Evolutionary conservation across 768 basidiomycete genomes (phyloP).

Genomic region (Lanmaoa pseudosensibilis): DNA sequence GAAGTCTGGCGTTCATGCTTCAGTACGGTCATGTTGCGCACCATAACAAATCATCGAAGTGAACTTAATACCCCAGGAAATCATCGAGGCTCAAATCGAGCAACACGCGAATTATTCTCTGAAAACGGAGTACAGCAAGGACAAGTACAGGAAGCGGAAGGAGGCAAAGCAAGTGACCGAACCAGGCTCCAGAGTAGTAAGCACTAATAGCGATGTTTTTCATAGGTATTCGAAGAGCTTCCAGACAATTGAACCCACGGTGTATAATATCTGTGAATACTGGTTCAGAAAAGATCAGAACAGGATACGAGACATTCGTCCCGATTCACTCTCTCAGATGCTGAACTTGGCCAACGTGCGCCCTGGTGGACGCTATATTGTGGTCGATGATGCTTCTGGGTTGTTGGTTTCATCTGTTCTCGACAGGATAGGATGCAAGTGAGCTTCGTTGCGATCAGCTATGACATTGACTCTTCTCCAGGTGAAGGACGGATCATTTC

Average conservation of each 20-base stretch:
- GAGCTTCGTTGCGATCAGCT: neutral
- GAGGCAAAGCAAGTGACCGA: constrained; percentile 78
- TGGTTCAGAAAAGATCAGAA: constrained; percentile 84
- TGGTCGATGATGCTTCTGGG: constrained; percentile 91
- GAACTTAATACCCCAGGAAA: constrained; percentile 60
- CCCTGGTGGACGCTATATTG: constrained; percentile 84
- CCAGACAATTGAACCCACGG: constrained; percentile 82
- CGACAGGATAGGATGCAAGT: constrained; percentile 80
- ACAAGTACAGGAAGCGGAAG: constrained; percentile 96
- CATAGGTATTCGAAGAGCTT: constrained; percentile 84
- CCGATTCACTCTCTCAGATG: constrained; percentile 88
- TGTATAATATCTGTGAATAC: constrained; percentile 85
- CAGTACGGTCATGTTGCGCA: constrained; percentile 44
- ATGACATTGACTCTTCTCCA: constrained; percentile 29
- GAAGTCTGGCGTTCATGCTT: constrained; percentile 76
- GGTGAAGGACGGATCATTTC: constrained; percentile 80
- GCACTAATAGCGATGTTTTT: neutral
- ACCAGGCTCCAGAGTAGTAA: neutral
- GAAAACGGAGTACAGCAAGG: constrained; percentile 98
- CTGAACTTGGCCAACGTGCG: constrained; percentile 78
- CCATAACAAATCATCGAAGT: constrained; percentile 4
- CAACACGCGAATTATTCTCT: constrained; percentile 88
- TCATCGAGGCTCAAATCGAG: constrained; percentile 92
- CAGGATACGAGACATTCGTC: constrained; percentile 79
- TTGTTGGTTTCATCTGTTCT: constrained; percentile 81